phyloP scores from a whole-genome alignment of 2,329 filamentous ascomycete species.

The Rhinocladiella mackenziei region DNA sequence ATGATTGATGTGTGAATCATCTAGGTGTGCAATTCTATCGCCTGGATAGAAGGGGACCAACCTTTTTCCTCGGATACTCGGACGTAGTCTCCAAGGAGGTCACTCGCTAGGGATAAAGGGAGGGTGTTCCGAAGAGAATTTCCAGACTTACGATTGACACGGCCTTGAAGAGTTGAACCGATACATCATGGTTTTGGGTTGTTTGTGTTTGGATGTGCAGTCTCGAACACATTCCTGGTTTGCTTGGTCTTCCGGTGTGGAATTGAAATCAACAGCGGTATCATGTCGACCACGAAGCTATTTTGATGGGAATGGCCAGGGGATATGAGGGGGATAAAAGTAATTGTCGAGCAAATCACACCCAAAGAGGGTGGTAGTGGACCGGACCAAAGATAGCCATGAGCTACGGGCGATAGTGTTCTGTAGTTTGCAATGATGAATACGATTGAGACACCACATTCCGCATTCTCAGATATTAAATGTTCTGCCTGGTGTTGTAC shows the following conservation, averaged over 20 bases:
- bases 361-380: background rate
- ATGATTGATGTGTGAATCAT: conserved; percentile 57
- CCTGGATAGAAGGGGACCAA: conserved; percentile 16
- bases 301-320: no score
- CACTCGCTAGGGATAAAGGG: background rate
- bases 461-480: no score
- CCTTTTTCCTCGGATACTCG: no score
- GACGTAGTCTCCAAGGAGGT: no score
- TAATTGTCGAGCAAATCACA: no score
- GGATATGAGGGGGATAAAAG: no score
- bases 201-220: background rate
- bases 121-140: background rate
- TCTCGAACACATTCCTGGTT: conserved; percentile 4
- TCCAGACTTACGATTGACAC: conserved; percentile 7
- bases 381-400: background rate
- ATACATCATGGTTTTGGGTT: background rate
- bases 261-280: conserved; percentile 2
- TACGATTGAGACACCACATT: no score
- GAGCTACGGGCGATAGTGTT: background rate
- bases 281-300: no score
- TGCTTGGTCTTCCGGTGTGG: conserved; percentile 12
- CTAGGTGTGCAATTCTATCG: conserved; percentile 11
- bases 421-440: background rate
- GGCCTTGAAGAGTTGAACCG: conserved; percentile 1
- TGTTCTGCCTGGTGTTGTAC: no score